Conservation (phyloP, 2,329 filamentous ascomycete species). For the Delphinella strobiligena region DNA sequence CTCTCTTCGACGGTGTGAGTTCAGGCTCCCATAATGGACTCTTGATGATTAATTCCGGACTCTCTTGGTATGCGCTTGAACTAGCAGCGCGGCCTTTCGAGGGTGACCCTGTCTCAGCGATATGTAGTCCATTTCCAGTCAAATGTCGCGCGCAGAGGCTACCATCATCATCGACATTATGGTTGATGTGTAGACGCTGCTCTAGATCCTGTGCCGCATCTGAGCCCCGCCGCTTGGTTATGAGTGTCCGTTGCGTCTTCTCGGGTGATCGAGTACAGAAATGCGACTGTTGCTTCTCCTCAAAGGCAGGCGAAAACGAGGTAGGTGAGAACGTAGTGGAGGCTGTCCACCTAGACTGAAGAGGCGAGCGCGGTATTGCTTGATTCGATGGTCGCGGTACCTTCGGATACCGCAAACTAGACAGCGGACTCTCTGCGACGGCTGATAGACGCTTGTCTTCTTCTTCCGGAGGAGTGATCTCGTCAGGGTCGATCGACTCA, state of each 20-base stretch:
- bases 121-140: too few species aligned
- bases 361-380: constrained; percentile 26
- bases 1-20: constrained; percentile 54
- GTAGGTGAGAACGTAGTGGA: too few species aligned
- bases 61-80: too few species aligned
- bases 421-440: constrained; percentile 32
- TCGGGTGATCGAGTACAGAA: too few species aligned
- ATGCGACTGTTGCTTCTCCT: constrained; percentile 1
- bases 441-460: constrained; percentile 30
- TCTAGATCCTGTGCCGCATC: constrained; percentile 1
- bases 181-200: too few species aligned
- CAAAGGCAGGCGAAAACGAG: constrained; percentile 6
- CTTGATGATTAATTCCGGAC: constrained; percentile 11
- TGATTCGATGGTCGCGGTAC: constrained; percentile 36
- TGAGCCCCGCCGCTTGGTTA: constrained; percentile 1
- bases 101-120: too few species aligned
- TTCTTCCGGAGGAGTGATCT: constrained; percentile 34
- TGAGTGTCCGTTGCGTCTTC: background rate
- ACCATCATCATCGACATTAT: too few species aligned
- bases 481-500: constrained; percentile 32
- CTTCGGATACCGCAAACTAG: constrained; percentile 34
- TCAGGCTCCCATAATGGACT: constrained; percentile 50
- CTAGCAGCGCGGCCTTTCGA: too few species aligned
- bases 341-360: background rate
- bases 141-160: too few species aligned